Evolutionary conservation across 2,329 filamentous ascomycete species (phyloP).

Genomic region (Sporothrix variecibatus): DNA sequence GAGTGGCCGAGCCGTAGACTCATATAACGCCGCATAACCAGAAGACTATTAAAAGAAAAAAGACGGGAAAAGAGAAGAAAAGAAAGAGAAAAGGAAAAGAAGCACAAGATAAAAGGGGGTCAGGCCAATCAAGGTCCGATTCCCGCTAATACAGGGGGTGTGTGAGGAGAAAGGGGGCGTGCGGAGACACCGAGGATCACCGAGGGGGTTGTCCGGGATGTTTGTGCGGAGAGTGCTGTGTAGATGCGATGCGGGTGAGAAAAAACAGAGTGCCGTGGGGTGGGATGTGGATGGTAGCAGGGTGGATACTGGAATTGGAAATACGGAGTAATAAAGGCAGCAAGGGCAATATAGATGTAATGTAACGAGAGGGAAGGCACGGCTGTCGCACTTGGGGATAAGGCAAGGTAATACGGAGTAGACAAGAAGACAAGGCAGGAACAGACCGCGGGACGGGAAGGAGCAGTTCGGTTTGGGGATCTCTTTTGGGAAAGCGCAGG

Average conservation of each 20-base stretch:
- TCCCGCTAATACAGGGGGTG: background rate
- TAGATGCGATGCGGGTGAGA: background rate
- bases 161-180: slow-evolving; percentile 5
- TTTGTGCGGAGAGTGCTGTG: background rate
- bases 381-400: background rate
- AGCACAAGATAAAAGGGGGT: background rate
- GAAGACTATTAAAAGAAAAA: slow-evolving; percentile 2
- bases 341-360: background rate
- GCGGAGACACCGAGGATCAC: slow-evolving; percentile 18
- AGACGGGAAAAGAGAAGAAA: slow-evolving; percentile 7
- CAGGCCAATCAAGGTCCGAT: background rate
- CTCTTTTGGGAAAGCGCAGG: slow-evolving; percentile 4
- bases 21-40: slow-evolving; percentile 28
- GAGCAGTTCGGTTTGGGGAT: slow-evolving; percentile 7
- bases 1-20: slow-evolving; percentile 23
- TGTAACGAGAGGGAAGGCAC: background rate
- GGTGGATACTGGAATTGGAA: background rate
- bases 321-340: background rate
- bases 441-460: background rate
- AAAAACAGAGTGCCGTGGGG: background rate
- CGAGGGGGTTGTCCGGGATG: slow-evolving; percentile 28
- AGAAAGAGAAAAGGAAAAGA: background rate
- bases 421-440: background rate
- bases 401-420: background rate
- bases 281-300: background rate